Percentiles rank a stretch among this genome's conserved stretches.
Evolutionary conservation across 2,329 filamentous ascomycete genomes (phyloP).

Genomic region (Penicillium sp.): DNA sequence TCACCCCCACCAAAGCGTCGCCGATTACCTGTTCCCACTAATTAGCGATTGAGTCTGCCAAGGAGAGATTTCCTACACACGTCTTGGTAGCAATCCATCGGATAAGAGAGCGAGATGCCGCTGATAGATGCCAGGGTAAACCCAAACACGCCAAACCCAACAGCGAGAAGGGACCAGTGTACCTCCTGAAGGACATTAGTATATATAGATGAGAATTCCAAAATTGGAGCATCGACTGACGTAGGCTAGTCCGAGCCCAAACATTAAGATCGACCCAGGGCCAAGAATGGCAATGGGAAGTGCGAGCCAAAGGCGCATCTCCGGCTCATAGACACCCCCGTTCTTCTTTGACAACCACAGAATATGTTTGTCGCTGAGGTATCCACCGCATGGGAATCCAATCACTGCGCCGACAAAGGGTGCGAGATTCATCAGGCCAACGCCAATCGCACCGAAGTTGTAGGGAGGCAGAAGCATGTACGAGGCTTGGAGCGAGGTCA

Average conservation of each 20-base stretch:
- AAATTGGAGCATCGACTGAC: constrained; percentile 8
- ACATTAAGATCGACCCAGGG: constrained; percentile 40
- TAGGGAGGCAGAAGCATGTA: constrained; percentile 41
- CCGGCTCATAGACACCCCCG: constrained; percentile 45
- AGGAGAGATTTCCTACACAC: no score
- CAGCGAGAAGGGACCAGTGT: constrained; percentile 31
- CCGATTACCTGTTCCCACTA: constrained; percentile 42
- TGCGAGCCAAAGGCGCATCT: constrained; percentile 42
- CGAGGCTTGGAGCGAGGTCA: constrained; percentile 37
- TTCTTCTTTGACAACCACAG: constrained; percentile 39
- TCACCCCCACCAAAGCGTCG: constrained; percentile 47
- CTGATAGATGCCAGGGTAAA: constrained; percentile 20
- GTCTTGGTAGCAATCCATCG: constrained; percentile 33
- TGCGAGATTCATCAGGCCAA: constrained; percentile 43
- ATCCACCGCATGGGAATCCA: constrained; percentile 36
- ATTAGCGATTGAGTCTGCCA: no score
- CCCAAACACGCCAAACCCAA: constrained; percentile 25
- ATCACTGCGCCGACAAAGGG: constrained; percentile 42
- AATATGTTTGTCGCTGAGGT: constrained; percentile 40
- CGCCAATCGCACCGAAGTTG: constrained; percentile 36
- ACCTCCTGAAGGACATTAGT: constrained; percentile 13
- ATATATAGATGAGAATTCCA: no score
- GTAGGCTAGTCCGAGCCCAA: constrained; percentile 36
- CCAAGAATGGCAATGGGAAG: constrained; percentile 29
- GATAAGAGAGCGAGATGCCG: constrained; percentile 28